Evolutionary conservation across 768 basidiomycete genomes (phyloP).

Genomic region (Pulveroboletus sp.): DNA sequence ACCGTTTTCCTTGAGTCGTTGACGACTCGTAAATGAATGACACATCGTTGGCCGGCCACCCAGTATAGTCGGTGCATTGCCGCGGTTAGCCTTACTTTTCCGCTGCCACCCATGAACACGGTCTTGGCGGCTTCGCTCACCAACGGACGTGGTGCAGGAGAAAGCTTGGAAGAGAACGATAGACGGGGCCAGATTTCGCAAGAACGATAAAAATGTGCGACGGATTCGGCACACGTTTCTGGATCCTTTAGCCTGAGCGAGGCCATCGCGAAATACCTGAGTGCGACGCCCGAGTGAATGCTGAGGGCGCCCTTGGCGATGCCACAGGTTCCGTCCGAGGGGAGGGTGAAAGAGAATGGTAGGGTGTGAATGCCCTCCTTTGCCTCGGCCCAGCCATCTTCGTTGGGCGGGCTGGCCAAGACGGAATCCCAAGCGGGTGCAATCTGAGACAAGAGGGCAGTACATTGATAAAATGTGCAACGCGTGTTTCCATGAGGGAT

Average conservation of each 20-base stretch:
- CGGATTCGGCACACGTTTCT: conserved; percentile 56
- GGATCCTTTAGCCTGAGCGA: conserved; percentile 73
- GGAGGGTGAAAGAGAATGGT: conserved; percentile 71
- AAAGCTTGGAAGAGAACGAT: conserved; percentile 57
- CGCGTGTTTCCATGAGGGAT: conserved; percentile 54
- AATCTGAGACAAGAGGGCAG: conserved; percentile 49
- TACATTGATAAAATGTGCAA: conserved; percentile 81
- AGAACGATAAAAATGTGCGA: conserved; percentile 87
- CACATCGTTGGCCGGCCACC: conserved; percentile 80
- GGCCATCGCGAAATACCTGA: conserved; percentile 82
- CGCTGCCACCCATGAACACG: conserved; percentile 61
- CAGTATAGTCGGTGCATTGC: conserved; percentile 70
- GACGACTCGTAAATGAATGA: conserved; percentile 57
- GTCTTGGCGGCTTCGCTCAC: conserved; percentile 52
- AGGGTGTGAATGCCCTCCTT: conserved; percentile 65
- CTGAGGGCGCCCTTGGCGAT: conserved; percentile 57
- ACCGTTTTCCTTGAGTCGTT: conserved; percentile 71
- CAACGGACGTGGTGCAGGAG: conserved; percentile 57
- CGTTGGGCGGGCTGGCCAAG: conserved; percentile 45
- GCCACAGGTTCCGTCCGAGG: conserved; percentile 50
- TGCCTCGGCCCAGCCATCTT: conserved; percentile 62
- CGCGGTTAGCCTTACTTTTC: conserved; percentile 64
- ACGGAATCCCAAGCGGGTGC: conserved; percentile 44
- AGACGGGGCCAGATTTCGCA: conserved; percentile 80
- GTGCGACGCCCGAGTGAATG: conserved; percentile 54